Base-by-base conservation (phyloP, 495 filamentous ascomycete species). In the Aspergillus panamensis region DNA sequence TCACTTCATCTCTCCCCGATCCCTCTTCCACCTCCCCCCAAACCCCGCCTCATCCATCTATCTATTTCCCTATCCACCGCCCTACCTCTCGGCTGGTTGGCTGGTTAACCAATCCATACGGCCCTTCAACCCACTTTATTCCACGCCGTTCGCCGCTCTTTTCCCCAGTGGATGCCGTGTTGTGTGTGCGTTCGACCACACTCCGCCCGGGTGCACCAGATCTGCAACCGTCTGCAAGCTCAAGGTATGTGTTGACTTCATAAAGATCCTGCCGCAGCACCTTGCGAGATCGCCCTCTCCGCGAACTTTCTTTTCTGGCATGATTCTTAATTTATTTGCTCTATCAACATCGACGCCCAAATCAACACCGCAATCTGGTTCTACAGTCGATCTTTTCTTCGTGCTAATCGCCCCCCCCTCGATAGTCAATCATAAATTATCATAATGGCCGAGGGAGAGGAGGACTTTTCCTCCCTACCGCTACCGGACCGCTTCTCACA, bases 401-500 rank as follows among this genome's bases (percentile, higher is more conserved):
- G 30, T 52, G 56, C 48, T 58, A 48, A 58, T 37, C n/a, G 19
- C 48, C 16, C 12, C 19, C 25, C 2, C 19, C 13, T 35, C 52
- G 48, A 20, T 50, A 64, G 62, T 21, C 17, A 48, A 33, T 25
- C 8, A 48, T 57, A 55, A 57, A 35, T 48, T 58, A 25, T 61
- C 60, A 67, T 42, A 21, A 82, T 82, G 80, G 77, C 77, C 58
- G 80, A 82, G 6, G 75, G 64, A 67, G 89, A 92, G 69, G 89
- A 92, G 60, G 92, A 96, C 68, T 95, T 88, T 69, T 89, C 84
- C 72, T 82, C 85, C 60, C 76, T 97, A 47, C 88, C 92, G 13
- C 73, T 96, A 40, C 81, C 85, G 8, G 92, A 96, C 55, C 83
- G 90, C 66, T 96, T 92, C 71, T 72, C 85, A 42, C 91, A 97